Percentiles rank a stretch among this genome's conserved stretches.
phyloP scores from a whole-genome alignment of 495 filamentous ascomycete species.

The Niebla homalea region DNA sequence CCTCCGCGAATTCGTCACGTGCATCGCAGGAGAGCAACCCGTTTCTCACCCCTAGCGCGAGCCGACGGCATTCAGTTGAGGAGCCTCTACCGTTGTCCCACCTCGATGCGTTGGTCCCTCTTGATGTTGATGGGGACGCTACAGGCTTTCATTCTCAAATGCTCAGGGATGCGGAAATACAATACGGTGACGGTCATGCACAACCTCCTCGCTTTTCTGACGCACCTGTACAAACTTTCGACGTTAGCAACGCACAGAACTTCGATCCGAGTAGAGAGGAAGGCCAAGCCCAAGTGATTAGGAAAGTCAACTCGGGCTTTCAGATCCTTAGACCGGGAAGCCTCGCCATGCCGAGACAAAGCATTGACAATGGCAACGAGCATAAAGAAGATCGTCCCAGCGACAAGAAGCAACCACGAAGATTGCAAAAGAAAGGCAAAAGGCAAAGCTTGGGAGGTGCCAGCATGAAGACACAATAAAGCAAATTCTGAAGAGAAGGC shows the following conservation, averaged over 20 bases:
- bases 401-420: slow-evolving; percentile 23
- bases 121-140: slow-evolving; percentile 1
- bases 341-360: slow-evolving; percentile 1
- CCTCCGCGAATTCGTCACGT: neutral
- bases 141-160: slow-evolving; percentile 2
- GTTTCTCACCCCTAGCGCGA: neutral
- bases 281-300: slow-evolving; percentile 16
- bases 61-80: neutral
- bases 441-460: neutral
- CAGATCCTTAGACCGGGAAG: slow-evolving; percentile 47
- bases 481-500: too few species aligned
- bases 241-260: too few species aligned
- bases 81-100: neutral
- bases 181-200: neutral
- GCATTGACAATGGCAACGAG: slow-evolving; percentile 3
- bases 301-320: slow-evolving; percentile 50
- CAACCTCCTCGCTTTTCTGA: slow-evolving; percentile 2
- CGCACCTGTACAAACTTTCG: too few species aligned
- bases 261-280: neutral
- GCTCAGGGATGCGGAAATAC: neutral
- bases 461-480: too few species aligned
- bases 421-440: slow-evolving; percentile 20
- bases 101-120: neutral
- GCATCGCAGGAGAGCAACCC: slow-evolving; percentile 1
- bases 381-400: slow-evolving; percentile 1